A percentile compares a stretch with the other conserved stretches of the same genome.
Evolutionary conservation across 2,329 filamentous ascomycete genomes (phyloP).

Genomic region (Davidsoniella australis): DNA sequence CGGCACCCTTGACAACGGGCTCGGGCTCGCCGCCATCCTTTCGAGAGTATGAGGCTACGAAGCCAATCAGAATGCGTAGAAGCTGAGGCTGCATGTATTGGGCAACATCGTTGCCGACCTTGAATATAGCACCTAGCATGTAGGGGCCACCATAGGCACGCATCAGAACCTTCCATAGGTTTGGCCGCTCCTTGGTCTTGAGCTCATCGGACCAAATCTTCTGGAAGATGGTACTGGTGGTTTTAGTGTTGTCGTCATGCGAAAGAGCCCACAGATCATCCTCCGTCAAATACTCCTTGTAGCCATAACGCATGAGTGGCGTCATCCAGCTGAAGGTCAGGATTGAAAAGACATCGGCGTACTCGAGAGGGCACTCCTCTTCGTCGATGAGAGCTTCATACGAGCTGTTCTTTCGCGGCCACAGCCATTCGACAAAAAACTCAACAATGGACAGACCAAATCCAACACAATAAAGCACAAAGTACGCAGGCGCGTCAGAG

Average conservation of each 20-base stretch:
- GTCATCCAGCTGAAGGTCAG: constrained; percentile 99
- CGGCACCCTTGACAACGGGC: constrained; percentile 66
- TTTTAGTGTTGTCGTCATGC: constrained; percentile 59
- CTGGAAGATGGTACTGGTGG: constrained; percentile 54
- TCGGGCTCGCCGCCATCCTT: constrained; percentile 42
- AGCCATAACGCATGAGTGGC: constrained; percentile 87
- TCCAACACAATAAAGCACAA: constrained; percentile 56
- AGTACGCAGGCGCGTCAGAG: constrained; percentile 50
- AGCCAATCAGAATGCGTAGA: constrained; percentile 65
- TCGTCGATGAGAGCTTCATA: constrained; percentile 42
- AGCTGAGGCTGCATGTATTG: constrained; percentile 87
- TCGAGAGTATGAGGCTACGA: constrained; percentile 49
- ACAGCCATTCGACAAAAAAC: constrained; percentile 69
- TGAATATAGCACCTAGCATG: constrained; percentile 65
- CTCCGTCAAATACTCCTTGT: constrained; percentile 80
- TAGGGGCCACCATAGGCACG: constrained; percentile 76
- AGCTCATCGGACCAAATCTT: constrained; percentile 63
- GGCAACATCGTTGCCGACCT: constrained; percentile 69
- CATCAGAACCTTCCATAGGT: constrained; percentile 70
- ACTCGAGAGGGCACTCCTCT: constrained; percentile 60
- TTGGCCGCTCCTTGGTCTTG: constrained; percentile 46
- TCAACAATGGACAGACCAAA: constrained; percentile 52
- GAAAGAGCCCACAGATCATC: constrained; percentile 91
- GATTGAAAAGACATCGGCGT: constrained; percentile 82
- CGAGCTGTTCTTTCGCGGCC: constrained; percentile 49